Base-by-base conservation (phyloP, 179 eudicot genomes). In the Carnegiea gigantea region DNA sequence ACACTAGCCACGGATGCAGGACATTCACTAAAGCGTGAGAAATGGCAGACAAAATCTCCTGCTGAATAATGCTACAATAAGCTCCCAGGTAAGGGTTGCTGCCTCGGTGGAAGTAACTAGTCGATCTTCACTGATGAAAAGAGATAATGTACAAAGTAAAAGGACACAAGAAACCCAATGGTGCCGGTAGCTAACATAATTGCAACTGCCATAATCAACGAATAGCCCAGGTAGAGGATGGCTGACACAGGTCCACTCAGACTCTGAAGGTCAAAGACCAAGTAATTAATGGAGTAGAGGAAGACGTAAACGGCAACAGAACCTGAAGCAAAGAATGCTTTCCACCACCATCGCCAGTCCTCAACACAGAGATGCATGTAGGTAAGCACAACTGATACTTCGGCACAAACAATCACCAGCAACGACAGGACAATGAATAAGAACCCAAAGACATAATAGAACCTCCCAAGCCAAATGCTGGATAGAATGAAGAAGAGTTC, bases 321-420 rank as follows among this genome's bases (percentile, higher is more conserved):
- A 24, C 93, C 93, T 0, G 93, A 89, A 38, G 93, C 91, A 73
- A 82, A 91, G 85, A 89, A 91, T n/a, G 93, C 90, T 81, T 91
- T 91, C 94, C 94, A 91, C 94, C 94, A 91, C 94, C 94, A 91
- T 77, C 82, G 77, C 93, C 93, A 91, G 71, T 91, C 93, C 83
- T 91, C 93, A n/a, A 91, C 93, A 79, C 94, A 91, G 1, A 91
- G 86, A 78, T 90, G 94, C 92, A 91, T 91, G 87, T 91, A 91
- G 12, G 94, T 91, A 18, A 91, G 88, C 74, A 91, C 94, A 33
- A 91, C 87, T 4, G 94, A 91, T 13, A 91, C 92, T 79, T 91
- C 94, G 40, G 92, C 92, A 76, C 92, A 91, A 68, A 91, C 94
- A 49, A 79, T 76, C n/a, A 92, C 93, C 80, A 92, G 87, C 84